phyloP scores from a whole-genome alignment of 1,139 yeast genomes.

The Hyphopichia fennica region DNA sequence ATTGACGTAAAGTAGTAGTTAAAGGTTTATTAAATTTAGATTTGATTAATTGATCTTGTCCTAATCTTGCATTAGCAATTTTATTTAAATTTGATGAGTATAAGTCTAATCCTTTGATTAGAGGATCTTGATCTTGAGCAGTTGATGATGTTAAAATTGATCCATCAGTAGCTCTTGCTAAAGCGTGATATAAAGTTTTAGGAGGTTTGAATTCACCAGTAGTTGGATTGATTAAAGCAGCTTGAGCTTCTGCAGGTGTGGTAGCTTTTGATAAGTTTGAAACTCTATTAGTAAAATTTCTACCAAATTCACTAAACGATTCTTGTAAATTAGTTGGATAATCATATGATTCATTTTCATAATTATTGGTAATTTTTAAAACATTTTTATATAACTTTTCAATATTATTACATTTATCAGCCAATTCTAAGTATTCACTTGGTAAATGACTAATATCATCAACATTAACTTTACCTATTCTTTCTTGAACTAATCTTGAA shows the following conservation, averaged over 20 bases:
- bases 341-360: constrained; percentile 80
- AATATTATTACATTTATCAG: constrained; percentile 71
- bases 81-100: constrained; percentile 52
- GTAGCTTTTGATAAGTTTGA: constrained; percentile 72
- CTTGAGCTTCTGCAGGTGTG: constrained; percentile 81
- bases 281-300: constrained; percentile 65
- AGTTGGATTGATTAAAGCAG: constrained; percentile 60
- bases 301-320: constrained; percentile 72
- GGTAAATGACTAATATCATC: constrained; percentile 84
- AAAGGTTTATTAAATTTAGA: constrained; percentile 71
- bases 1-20: constrained; percentile 60
- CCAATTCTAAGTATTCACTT: constrained; percentile 75
- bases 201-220: constrained; percentile 63
- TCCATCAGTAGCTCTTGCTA: constrained; percentile 72
- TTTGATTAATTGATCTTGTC: constrained; percentile 76
- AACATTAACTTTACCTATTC: constrained; percentile 63
- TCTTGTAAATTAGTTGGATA: constrained; percentile 80
- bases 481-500: constrained; percentile 75
- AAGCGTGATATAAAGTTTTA: constrained; percentile 82
- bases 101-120: constrained; percentile 43
- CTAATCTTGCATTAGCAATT: constrained; percentile 80
- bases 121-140: constrained; percentile 45
- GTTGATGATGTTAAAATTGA: constrained; percentile 49
- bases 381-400: constrained; percentile 72
- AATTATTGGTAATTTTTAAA: constrained; percentile 66